phyloP scores from a whole-genome alignment of 1,284 basidiomycete species.

The Pyrrhoderma lamaoense region DNA sequence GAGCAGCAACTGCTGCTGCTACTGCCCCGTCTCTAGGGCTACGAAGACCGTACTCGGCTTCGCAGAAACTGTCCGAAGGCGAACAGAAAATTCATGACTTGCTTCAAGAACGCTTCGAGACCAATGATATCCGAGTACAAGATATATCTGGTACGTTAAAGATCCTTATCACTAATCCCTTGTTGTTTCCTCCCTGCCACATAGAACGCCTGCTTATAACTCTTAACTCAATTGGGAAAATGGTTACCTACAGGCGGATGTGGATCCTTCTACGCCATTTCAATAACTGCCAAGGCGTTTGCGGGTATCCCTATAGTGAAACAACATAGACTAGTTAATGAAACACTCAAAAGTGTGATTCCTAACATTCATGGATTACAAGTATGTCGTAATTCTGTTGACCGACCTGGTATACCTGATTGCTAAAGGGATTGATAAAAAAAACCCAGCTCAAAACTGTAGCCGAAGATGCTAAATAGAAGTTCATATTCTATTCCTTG shows the following conservation, averaged over 20 bases:
- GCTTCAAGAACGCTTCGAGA: conserved; percentile 60
- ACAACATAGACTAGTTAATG: conserved; percentile 90
- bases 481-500: background rate
- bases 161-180: no score
- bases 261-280: conserved; percentile 93
- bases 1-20: background rate
- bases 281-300: conserved; percentile 80
- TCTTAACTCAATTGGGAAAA: background rate
- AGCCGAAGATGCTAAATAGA: conserved; percentile 2
- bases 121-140: conserved; percentile 55
- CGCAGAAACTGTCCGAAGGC: conserved; percentile 38
- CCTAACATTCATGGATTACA: conserved; percentile 91
- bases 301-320: conserved; percentile 84
- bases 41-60: no score
- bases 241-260: conserved; percentile 67
- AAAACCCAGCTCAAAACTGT: conserved; percentile 13
- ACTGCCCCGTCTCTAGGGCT: no score
- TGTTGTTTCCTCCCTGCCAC: no score
- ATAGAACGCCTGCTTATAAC: background rate
- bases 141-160: conserved; percentile 77
- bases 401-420: background rate
- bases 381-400: conserved; percentile 39
- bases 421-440: background rate
- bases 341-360: conserved; percentile 85
- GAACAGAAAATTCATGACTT: conserved; percentile 69